Conservation (phyloP, 768 basidiomycete species). For the Amanita rubescens region DNA sequence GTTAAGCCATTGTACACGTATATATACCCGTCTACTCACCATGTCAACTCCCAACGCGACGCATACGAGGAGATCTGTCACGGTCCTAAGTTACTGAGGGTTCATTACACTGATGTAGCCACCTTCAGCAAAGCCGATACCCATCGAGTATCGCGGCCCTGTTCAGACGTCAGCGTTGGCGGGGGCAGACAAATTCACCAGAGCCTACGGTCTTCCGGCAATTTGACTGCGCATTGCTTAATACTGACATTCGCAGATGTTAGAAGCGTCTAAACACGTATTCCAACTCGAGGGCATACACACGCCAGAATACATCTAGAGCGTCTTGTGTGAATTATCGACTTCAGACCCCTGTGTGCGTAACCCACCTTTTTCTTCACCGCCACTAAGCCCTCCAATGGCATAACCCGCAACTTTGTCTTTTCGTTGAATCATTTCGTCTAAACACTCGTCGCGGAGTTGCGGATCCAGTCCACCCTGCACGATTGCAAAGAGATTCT, state of each 20-base stretch:
- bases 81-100: not conserved
- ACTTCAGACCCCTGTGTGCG: not conserved
- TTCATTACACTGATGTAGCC: not conserved
- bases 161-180: not conserved
- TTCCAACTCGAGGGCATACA: slow-evolving; percentile 38
- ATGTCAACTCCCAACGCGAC: slow-evolving; percentile 91
- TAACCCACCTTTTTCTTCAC: slow-evolving; percentile 77
- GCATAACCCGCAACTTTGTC: slow-evolving; percentile 83
- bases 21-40: slow-evolving; percentile 34
- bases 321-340: not conserved
- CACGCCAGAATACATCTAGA: slow-evolving; percentile 78
- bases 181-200: not conserved
- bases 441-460: slow-evolving; percentile 69
- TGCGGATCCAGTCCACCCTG: slow-evolving; percentile 76
- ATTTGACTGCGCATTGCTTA: slow-evolving; percentile 69
- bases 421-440: slow-evolving; percentile 74
- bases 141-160: slow-evolving; percentile 93
- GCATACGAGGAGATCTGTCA: slow-evolving; percentile 77
- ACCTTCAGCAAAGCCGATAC: slow-evolving; percentile 91
- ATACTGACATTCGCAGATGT: slow-evolving; percentile 39
- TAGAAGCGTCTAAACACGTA: not conserved
- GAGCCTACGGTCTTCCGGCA: slow-evolving; percentile 69
- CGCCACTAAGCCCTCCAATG: slow-evolving; percentile 85
- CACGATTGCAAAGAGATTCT: slow-evolving; percentile 89
- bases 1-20: not conserved